Conservation (phyloP, 257 asterid genomes). For the Echites panduratus region DNA sequence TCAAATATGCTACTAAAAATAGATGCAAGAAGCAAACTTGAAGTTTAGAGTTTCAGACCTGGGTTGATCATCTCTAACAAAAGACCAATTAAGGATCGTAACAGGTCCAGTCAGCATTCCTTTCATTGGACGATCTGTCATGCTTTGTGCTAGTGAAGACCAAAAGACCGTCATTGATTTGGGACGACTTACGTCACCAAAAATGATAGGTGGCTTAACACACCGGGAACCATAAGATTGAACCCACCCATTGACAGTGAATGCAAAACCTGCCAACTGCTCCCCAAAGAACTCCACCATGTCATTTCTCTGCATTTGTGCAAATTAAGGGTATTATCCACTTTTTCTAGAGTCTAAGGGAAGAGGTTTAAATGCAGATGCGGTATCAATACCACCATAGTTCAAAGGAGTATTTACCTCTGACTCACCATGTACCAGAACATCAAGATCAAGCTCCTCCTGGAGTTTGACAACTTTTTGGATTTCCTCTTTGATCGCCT, state of each 20-base stretch:
- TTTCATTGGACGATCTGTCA: slow-evolving; percentile 99
- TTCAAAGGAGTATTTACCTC: slow-evolving; percentile 50
- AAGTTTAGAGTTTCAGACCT: slow-evolving; percentile 35
- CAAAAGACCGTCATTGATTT: slow-evolving; percentile 96
- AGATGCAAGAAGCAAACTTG: background rate
- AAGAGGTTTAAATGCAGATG: background rate
- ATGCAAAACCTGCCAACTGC: slow-evolving; percentile 92
- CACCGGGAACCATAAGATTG: slow-evolving; percentile 97
- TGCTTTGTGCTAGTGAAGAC: slow-evolving; percentile 94
- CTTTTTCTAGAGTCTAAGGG: background rate
- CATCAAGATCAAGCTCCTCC: slow-evolving; percentile 97
- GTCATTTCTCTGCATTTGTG: slow-evolving; percentile 59
- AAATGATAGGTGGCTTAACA: slow-evolving; percentile 98
- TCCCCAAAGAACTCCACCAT: slow-evolving; percentile 99
- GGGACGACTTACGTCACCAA: slow-evolving; percentile 98
- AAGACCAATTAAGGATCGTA: slow-evolving; percentile 97
- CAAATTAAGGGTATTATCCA: background rate
- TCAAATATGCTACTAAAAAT: background rate
- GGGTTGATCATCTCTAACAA: slow-evolving; percentile 93
- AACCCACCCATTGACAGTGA: slow-evolving; percentile 97
- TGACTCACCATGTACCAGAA: slow-evolving; percentile 97
- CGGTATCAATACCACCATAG: background rate
- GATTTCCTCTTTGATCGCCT: slow-evolving; percentile 81
- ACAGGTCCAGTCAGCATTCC: slow-evolving; percentile 99
- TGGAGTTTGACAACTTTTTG: slow-evolving; percentile 88